Evolutionary conservation across 371 early-diverging fungal species (phyloP), one percentile per base, ranked within the genome.

Genomic region (Parasitella parasitica): DNA sequence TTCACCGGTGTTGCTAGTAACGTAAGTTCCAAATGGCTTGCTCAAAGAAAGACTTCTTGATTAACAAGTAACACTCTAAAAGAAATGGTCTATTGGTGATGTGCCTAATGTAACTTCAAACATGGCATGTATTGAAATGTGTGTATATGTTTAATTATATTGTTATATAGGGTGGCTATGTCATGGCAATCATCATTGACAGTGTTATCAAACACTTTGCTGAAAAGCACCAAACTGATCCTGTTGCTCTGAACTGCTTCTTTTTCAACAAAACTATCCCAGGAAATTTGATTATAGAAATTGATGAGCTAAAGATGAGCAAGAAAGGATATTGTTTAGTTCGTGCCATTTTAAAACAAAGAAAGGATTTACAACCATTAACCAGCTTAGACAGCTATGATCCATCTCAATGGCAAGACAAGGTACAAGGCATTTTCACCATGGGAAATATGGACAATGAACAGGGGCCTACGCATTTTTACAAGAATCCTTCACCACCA

Each of bases 361-460:
- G 43, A 41, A 65, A 71, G 37, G 74, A 70, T 36, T 35, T 61
- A 22, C 16, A 20, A 9, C 20, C 59, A 7, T 52, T 76, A n/a
- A 9, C 8, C 0, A 22, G 32, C 1, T 9, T 72, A 6, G 53
- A 52, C 0, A 58, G 64, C 2, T 75, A 76, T 13, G 34, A 73
- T 32, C 57, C 73, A 0, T 49, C 37, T 4, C 61, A 58, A 20
- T 78, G 70, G 60, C 54, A 43, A 5, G 69, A 66, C 13, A 76
- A 75, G 20, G 64, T 81, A 3, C 69, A 74, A 13, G 57, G 58
- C 2, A 54, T 81, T 1, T 65, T 74, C 16, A 81, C 78, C 0
- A 76, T 81, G 70, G 81, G 78, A 24, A 75, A 81, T 37, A 72
- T 78, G 63, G 67, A 70, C 38, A 49, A 22, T 8, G 81, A 81